Base-by-base conservation (phyloP, 83 land plant species). In the Picea engelmannii region DNA sequence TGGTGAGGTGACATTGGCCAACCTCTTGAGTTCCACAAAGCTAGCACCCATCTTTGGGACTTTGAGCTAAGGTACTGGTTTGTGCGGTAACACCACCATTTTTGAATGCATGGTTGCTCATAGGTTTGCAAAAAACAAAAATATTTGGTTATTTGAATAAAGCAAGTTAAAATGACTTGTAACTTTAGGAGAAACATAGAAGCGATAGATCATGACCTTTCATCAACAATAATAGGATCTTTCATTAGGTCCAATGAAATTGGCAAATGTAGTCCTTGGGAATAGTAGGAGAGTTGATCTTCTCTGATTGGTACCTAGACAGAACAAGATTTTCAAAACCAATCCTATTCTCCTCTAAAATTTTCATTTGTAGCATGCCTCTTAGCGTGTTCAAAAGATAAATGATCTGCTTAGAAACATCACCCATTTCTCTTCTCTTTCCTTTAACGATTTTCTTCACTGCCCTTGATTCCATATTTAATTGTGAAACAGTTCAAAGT, bases 171-270 rank as follows among this genome's bases (percentile, higher is more conserved):
- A 2, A 31, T 31, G 35, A n/a, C 66, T 73, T 75, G 66, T 24
- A 80, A 62, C 59, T 44, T 12, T 31, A 31, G 35, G 35, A 31
- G 35, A 31, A 31, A 1, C 35, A 31, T 31, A 1, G 35, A 31
- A 31, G 35, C 35, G 35, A 31, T 31, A 31, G 35, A 31, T 31
- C 35, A 31, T 31, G 24, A 90, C 70, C 94, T 92, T 68, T 88
- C 84, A 31, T 90, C 89, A 73, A 87, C 83, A 66, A 92, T 92
- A 42, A 90, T 92, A 6, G 94, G 94, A 85, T 90, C 92, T 13
- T 80, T 81, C 92, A 88, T 89, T 62, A 89, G 86, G 70, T 90
- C 94, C 59, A 90, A 64, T 7, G 92, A 82, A 66, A 88, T 88
- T 47, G 92, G 23, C 89, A 89, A 18, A 85, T 81, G 69, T 86